These are phyloP conservation scores for Pouteria campechiana DNA, from an alignment of 179 eudicot genomes.

Conservation along the genomic window DNA sequence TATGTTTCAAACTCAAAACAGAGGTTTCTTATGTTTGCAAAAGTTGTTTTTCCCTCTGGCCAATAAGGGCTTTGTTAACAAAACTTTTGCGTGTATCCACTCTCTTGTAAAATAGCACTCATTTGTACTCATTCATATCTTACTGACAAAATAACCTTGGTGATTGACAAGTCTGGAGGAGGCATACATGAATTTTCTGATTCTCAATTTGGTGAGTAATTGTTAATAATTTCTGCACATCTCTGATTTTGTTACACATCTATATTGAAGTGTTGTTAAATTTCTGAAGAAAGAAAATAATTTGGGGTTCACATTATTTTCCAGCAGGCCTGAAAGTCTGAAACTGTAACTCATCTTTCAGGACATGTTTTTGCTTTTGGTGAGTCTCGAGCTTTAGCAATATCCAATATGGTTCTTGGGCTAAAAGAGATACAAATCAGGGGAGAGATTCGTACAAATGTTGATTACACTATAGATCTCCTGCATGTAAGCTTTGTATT, in stretches of 20 bases:
- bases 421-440: constrained; percentile 97
- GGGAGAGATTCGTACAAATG: constrained; percentile 97
- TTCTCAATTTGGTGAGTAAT: constrained; percentile 86
- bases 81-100: too few species aligned
- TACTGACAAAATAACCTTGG: not conserved
- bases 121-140: too few species aligned
- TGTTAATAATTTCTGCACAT: not conserved
- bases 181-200: constrained; percentile 99
- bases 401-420: constrained; percentile 99
- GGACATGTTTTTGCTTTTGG: constrained; percentile 99
- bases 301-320: not conserved
- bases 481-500: constrained; percentile 54
- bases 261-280: not conserved
- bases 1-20: too few species aligned
- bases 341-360: constrained; percentile 10
- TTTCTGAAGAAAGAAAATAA: constrained; percentile 14
- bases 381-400: constrained; percentile 92
- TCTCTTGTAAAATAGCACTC: too few species aligned
- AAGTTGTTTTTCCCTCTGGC: too few species aligned
- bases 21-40: too few species aligned
- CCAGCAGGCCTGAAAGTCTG: not conserved
- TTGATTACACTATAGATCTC: constrained; percentile 92
- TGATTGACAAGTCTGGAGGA: constrained; percentile 88
- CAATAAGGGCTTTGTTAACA: too few species aligned
- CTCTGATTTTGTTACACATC: too few species aligned